These are phyloP conservation scores for Pelargonium nanum DNA, from an alignment of 345 rosid genomes.

Conservation along the genomic window DNA sequence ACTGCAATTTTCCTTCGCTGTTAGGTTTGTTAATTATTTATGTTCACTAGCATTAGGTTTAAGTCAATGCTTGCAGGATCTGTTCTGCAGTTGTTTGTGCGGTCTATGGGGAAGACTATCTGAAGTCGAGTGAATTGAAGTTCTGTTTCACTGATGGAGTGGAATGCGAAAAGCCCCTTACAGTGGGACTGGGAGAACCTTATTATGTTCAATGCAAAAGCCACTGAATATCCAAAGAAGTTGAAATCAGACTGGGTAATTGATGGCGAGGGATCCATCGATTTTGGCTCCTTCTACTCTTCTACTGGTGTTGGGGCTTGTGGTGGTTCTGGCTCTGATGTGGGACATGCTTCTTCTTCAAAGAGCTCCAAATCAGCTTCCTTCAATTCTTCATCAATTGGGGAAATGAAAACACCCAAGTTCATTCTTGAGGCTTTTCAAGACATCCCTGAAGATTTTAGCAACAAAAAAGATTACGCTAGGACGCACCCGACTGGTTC, in stretches of 20 bases:
- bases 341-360: conserved; percentile 52
- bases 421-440: conserved; percentile 35
- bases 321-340: conserved; percentile 54
- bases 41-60: not conserved
- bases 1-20: not conserved
- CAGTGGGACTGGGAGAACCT: conserved; percentile 86
- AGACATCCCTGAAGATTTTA: conserved; percentile 28
- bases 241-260: conserved; percentile 46
- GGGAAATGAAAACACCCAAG: conserved; percentile 36
- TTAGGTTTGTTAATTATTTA: not conserved
- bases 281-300: conserved; percentile 50
- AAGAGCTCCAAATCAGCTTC: conserved; percentile 68
- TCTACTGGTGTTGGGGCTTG: conserved; percentile 29
- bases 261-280: conserved; percentile 51
- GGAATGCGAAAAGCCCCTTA: conserved; percentile 55
- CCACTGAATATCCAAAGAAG: conserved; percentile 47
- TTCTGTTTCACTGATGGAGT: conserved; percentile 57
- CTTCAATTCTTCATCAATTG: conserved; percentile 46
- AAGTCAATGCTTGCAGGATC: conserved; percentile 3
- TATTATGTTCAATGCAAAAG: conserved; percentile 39
- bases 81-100: conserved; percentile 14
- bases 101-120: too few species aligned
- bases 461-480: conserved; percentile 25
- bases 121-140: too few species aligned
- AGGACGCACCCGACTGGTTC: conserved; percentile 17